A percentile compares a stretch with the other conserved stretches of the same genome.
Evolutionary conservation across 352 stramenopile species (phyloP).

Genomic region (Phytopythium chamaehyphon): DNA sequence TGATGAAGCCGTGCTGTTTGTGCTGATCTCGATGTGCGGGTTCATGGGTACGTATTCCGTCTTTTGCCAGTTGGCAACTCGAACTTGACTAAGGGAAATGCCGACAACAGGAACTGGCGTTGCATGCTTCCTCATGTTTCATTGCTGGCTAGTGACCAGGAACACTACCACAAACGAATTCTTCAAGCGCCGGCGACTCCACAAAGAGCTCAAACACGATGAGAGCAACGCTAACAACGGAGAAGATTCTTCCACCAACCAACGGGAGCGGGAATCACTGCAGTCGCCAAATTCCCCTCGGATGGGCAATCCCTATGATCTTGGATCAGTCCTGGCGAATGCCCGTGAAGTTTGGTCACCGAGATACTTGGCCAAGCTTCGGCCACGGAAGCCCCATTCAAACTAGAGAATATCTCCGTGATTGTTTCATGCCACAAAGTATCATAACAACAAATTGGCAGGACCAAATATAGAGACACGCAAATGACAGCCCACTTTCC

Average conservation of each 20-base stretch:
- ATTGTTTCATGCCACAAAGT: too few species aligned
- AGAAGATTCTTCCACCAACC: too few species aligned
- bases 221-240: background rate
- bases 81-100: background rate
- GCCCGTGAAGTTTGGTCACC: constrained; percentile 26
- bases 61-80: background rate
- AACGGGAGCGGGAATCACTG: background rate
- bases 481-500: too few species aligned
- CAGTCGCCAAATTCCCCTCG: background rate
- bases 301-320: constrained; percentile 12
- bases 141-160: constrained; percentile 42
- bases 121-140: constrained; percentile 44
- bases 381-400: constrained; percentile 2
- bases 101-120: constrained; percentile 17
- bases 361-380: constrained; percentile 16
- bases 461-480: too few species aligned
- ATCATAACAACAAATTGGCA: too few species aligned
- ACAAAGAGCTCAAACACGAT: background rate
- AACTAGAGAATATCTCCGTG: background rate
- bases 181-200: constrained; percentile 44
- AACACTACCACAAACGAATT: constrained; percentile 77
- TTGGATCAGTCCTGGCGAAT: constrained; percentile 18
- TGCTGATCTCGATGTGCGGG: constrained; percentile 41
- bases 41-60: constrained; percentile 36
- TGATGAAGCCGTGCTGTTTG: constrained; percentile 25